phyloP scores from a whole-genome alignment of 139 green algal genomes.

The Volvox africanus region DNA sequence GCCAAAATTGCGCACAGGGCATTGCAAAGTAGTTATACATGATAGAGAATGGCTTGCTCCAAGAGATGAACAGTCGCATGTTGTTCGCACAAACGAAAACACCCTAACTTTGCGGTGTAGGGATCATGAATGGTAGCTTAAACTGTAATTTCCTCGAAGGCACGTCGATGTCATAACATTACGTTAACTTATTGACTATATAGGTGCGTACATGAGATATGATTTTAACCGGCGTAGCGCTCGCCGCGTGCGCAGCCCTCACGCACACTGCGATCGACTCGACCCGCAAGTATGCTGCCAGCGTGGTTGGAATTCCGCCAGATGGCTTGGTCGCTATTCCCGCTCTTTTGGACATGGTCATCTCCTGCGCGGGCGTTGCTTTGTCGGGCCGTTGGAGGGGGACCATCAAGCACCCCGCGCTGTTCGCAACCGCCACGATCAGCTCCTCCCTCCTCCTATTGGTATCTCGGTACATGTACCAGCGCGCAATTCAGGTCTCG shows the following conservation, averaged over 20 bases:
- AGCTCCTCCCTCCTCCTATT: constrained; percentile 5
- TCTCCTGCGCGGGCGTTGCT: constrained; percentile 23
- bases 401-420: constrained; percentile 12
- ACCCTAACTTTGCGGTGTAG: no score
- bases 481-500: constrained; percentile 67
- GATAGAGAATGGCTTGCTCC: no score
- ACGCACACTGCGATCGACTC: constrained; percentile 51
- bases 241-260: constrained; percentile 29
- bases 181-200: background rate
- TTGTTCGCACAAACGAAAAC: no score
- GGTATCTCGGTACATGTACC: constrained; percentile 51
- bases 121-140: no score
- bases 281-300: constrained; percentile 45
- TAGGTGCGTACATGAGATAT: constrained; percentile 10
- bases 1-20: no score
- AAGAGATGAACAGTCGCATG: no score
- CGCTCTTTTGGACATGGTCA: constrained; percentile 49
- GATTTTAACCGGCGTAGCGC: background rate
- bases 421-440: constrained; percentile 24
- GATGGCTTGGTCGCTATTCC: constrained; percentile 50
- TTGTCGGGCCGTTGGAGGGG: constrained; percentile 4
- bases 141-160: no score
- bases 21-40: no score
- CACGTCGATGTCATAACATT: no score
- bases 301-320: constrained; percentile 15